phyloP scores from a whole-genome alignment of 139 green algal genomes.

The Picochlorum sp. region DNA sequence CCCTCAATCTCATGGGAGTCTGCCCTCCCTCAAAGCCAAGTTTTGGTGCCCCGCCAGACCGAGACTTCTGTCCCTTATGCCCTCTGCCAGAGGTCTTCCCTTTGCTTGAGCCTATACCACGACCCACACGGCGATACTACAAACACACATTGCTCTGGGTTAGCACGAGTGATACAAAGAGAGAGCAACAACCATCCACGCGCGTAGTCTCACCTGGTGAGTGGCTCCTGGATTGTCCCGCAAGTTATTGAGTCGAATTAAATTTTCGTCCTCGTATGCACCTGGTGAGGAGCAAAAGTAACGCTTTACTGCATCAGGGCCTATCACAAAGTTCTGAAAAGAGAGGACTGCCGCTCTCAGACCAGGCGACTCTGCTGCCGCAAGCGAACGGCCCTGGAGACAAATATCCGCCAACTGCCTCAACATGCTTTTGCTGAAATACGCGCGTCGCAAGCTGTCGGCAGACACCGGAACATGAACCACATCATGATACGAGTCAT shows the following conservation, averaged over 20 bases:
- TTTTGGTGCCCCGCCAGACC: slow-evolving; percentile 35
- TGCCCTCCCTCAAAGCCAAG: slow-evolving; percentile 74
- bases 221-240: slow-evolving; percentile 56
- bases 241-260: slow-evolving; percentile 42
- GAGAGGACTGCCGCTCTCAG: no score
- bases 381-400: no score
- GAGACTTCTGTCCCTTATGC: slow-evolving; percentile 73
- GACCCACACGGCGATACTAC: slow-evolving; percentile 35
- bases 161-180: no score
- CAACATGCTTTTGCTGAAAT: no score
- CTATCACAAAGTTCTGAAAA: no score
- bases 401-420: no score
- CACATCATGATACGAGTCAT: no score
- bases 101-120: slow-evolving; percentile 58
- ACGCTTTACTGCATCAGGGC: no score
- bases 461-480: no score
- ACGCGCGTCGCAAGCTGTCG: no score
- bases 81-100: slow-evolving; percentile 67
- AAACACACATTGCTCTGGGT: background rate
- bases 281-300: no score
- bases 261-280: background rate
- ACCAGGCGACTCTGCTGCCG: no score
- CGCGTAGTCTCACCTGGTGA: slow-evolving; percentile 31
- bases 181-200: background rate
- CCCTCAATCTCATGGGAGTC: slow-evolving; percentile 53